Evolutionary conservation across 371 early-diverging fungal species (phyloP).

Genomic region (Mortierella sp.): DNA sequence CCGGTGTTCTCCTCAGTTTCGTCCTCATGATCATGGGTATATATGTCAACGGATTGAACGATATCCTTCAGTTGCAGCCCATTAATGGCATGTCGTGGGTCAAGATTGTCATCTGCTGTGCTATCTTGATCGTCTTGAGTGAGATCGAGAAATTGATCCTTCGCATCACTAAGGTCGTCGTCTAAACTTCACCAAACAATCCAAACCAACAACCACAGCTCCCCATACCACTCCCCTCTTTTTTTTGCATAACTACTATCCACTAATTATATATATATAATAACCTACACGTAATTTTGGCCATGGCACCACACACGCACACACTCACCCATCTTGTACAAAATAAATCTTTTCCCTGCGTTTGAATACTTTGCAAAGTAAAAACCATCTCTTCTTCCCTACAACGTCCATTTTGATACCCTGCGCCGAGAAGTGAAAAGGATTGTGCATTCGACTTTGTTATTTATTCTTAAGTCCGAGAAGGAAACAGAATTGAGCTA

Average conservation of each 20-base stretch:
- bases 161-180: conserved; percentile 12
- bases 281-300: not conserved
- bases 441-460: not conserved
- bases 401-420: not conserved
- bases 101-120: conserved; percentile 73
- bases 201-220: not conserved
- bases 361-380: not conserved
- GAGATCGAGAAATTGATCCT: conserved; percentile 75
- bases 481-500: not conserved
- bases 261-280: not conserved
- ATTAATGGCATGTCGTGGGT: conserved; percentile 81
- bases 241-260: not conserved
- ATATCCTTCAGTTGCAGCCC: conserved; percentile 72
- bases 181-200: not conserved
- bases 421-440: no score
- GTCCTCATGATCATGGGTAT: conserved; percentile 75
- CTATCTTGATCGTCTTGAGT: conserved; percentile 73
- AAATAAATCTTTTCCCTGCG: not conserved
- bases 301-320: not conserved
- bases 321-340: not conserved
- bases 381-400: not conserved
- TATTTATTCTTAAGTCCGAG: not conserved
- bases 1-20: conserved; percentile 76
- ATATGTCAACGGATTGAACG: conserved; percentile 75
- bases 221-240: not conserved